Evolutionary conservation across 306 rosid genomes (phyloP).

Genomic region (Cucumis melo): DNA sequence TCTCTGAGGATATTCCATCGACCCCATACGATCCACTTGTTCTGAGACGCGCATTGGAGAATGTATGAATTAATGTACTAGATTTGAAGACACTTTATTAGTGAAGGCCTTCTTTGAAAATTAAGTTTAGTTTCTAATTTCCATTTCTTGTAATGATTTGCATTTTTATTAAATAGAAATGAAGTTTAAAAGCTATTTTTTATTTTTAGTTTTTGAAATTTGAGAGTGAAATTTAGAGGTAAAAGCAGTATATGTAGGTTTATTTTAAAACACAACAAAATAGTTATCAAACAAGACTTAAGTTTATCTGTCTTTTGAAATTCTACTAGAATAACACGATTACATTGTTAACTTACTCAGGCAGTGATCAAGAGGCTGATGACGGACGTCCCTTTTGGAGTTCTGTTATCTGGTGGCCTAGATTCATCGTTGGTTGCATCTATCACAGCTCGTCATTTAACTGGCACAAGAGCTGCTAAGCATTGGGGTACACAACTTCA

Average conservation of each 20-base stretch:
- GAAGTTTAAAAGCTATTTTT: too few species aligned
- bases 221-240: too few species aligned
- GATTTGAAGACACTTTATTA: neutral
- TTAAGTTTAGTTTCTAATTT: too few species aligned
- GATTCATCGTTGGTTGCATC: conserved; percentile 96
- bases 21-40: conserved; percentile 78
- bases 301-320: neutral
- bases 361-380: conserved; percentile 85
- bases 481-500: conserved; percentile 92
- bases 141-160: too few species aligned
- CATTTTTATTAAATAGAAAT: too few species aligned
- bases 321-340: neutral
- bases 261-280: too few species aligned
- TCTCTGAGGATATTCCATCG: conserved; percentile 72
- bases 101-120: too few species aligned
- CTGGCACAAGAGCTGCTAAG: conserved; percentile 69
- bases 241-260: too few species aligned
- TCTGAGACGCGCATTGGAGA: conserved; percentile 62
- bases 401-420: conserved; percentile 81
- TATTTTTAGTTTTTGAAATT: too few species aligned
- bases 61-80: conserved; percentile 18
- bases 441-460: conserved; percentile 75
- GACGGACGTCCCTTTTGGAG: conserved; percentile 98
- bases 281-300: too few species aligned
- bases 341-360: conserved; percentile 23